Conservation (phyloP, 2,329 filamentous ascomycete genomes). For the Phaeosphaeriaceae sp. region DNA sequence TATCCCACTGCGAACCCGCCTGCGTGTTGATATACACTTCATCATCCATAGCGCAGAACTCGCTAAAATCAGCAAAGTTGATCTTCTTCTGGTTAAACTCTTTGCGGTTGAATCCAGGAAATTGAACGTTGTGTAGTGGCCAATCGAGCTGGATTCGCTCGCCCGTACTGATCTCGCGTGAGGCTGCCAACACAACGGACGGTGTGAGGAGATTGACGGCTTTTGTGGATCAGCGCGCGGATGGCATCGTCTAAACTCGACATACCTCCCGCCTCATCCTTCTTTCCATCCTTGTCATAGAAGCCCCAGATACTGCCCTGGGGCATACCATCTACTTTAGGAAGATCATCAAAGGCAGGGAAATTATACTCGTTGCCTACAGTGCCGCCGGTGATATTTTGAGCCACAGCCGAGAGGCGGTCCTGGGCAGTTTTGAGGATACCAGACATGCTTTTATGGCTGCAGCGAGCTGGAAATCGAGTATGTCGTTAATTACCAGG, state of each 20-base stretch:
- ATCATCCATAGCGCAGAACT: conserved; percentile 39
- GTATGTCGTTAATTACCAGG: neutral
- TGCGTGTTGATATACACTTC: conserved; percentile 44
- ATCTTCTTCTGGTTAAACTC: conserved; percentile 60
- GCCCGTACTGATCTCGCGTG: conserved; percentile 60
- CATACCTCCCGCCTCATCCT: conserved; percentile 62
- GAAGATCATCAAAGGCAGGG: conserved; percentile 42
- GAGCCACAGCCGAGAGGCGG: conserved; percentile 18
- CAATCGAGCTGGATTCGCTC: conserved; percentile 61
- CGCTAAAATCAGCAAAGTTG: conserved; percentile 46
- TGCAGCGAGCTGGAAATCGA: neutral
- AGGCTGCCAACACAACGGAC: conserved; percentile 58
- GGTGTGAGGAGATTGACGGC: conserved; percentile 56
- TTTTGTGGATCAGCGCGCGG: conserved; percentile 29
- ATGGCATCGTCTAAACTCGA: conserved; percentile 15
- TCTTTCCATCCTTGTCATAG: conserved; percentile 43
- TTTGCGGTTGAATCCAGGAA: conserved; percentile 61
- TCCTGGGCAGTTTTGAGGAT: conserved; percentile 18
- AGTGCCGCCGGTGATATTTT: conserved; percentile 11
- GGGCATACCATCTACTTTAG: conserved; percentile 40
- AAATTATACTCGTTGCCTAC: conserved; percentile 28
- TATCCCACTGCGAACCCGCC: conserved; percentile 46
- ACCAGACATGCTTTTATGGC: conserved; percentile 9
- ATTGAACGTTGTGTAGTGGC: conserved; percentile 64
- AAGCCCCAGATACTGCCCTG: conserved; percentile 45